Base-by-base conservation (phyloP, 306 rosid species). In the Notholithocarpus densiflorus region DNA sequence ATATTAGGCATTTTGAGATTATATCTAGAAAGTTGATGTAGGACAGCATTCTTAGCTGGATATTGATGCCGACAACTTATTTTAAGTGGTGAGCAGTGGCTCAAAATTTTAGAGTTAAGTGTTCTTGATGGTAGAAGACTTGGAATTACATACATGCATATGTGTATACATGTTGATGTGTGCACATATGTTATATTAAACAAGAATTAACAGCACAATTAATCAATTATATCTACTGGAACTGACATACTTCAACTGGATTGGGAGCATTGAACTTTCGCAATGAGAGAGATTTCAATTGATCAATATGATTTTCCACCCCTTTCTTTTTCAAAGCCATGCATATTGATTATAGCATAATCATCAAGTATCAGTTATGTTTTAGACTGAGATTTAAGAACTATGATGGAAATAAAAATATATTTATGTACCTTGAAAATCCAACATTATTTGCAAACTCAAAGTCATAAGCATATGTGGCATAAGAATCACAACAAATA, bases 401-500 rank as follows among this genome's bases (percentile, higher is more conserved):
- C 20, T n/a, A 66, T 43, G 51, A 68, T 56, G 59, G 55, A 48
- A 31, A 75, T 57, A n/a, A 56, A 64, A 55, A 31, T 48, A 75
- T 3, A 24, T 34, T 56, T 52, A 48, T 76, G 65, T 91, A 94
- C 98, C 93, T 94, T 73, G 98, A 87, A 86, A 94, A 94, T 77
- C 97, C 98, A 78, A 85, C 80, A 55, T 91, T 90, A 85, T 85
- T 90, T 59, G 88, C 97, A 75, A 94, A 94, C 86, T 91, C 97
- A 68, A 92, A 94, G 88, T 92, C 98, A 72, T 94, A 94, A 56
- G 97, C 93, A 87, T 94, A 94, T 76, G 98, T 94, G 75, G 95
- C 98, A 77, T 89, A 91, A 57, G 98, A 94, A 90, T 92, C 98
- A 56, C 98, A 94, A 79, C 98, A 94, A 75, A 94, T 94, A 71